A percentile compares a stretch with the other conserved stretches of the same genome.
phyloP scores from a whole-genome alignment of 164 flowering plant genomes.

The Buxus sempervirens region DNA sequence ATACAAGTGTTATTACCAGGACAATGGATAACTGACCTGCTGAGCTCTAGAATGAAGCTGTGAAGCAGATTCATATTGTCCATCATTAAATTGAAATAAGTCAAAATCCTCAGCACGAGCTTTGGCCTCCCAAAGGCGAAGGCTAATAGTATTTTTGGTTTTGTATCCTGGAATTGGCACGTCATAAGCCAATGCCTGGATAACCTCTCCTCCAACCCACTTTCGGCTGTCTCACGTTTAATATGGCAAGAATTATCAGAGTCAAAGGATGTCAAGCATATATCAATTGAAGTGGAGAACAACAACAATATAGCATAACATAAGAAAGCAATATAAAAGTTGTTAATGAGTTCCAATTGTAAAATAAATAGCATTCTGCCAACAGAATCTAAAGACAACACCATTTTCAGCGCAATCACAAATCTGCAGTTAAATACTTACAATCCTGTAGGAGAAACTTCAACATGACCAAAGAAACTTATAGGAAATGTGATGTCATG shows the following conservation, averaged over 20 bases:
- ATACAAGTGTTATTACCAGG: not conserved
- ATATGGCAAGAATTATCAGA: conserved; percentile 5
- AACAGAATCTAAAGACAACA: not conserved
- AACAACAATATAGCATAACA: not conserved
- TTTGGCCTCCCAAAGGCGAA: conserved; percentile 99
- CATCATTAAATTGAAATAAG: conserved; percentile 83
- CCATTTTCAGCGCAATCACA: not conserved
- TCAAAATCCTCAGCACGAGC: conserved; percentile 71
- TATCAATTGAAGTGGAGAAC: not conserved
- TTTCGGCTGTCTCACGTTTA: conserved; percentile 53
- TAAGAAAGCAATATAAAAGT: not conserved
- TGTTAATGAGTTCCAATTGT: not conserved
- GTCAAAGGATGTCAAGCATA: not conserved
- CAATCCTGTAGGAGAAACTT: conserved; percentile 68
- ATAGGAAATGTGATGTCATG: conserved; percentile 84
- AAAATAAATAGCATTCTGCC: not conserved
- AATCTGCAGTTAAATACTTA: conserved; percentile 39
- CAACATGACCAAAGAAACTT: conserved; percentile 87
- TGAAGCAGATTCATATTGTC: conserved; percentile 82
- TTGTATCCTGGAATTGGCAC: conserved; percentile 99
- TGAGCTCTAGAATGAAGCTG: conserved; percentile 83
- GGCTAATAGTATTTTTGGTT: conserved; percentile 90
- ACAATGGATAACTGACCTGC: conserved; percentile 46
- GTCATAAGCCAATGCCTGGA: conserved; percentile 93
- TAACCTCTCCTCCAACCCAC: conserved; percentile 86